Evolutionary conservation across 768 basidiomycete genomes (phyloP), one percentile per base, ranked within the genome.

Genomic region (Amyloporia xantha): DNA sequence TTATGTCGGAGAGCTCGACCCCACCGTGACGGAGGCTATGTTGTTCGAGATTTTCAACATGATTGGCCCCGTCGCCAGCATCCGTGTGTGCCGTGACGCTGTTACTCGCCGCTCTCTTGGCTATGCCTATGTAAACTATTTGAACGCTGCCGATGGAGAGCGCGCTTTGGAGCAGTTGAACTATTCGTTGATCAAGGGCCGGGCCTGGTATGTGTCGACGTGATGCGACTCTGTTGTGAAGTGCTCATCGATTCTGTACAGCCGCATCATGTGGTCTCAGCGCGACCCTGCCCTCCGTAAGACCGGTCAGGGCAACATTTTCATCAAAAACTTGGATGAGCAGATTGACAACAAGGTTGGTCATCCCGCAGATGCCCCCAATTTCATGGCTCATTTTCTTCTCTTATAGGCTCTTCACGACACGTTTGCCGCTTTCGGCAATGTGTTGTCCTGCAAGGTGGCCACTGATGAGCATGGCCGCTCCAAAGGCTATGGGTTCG

Each of bases 201-300:
- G 92, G 62, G 86, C 96, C 55, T 99, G 96, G 90, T 90, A 62
- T 57, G 76, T 45, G n/a, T 15, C 49, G 5, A 15, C 19, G 30
- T 40, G 20, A 23, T 39, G n/a, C 20, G 33, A 24, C 30, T 13
- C 17, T n/a, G n/a, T 21, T 23, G 28, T 27, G 15, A 24, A 36
- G n/a, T 35, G 17, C 42, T 50, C 37, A 52, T 51, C 19, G 44
- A 49, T 23, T 30, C 9, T 43, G n/a, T 50, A n/a, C 57, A 91
- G 89, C 77, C 91, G 96, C 62, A 99, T 99, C 79, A 99, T 99
- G 96, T 98, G 96, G 95, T 97, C 94, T 63, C 96, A 98, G 80
- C 91, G 96, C 68, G 96, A 98, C 74, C 96, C 96, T 51, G 91
- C 93, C 59, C 84, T 99, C 65, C 90, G 96, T 71, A 98, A 98